Evolutionary conservation across 148 eudicot species (phyloP).

Genomic region (Cornus florida): DNA sequence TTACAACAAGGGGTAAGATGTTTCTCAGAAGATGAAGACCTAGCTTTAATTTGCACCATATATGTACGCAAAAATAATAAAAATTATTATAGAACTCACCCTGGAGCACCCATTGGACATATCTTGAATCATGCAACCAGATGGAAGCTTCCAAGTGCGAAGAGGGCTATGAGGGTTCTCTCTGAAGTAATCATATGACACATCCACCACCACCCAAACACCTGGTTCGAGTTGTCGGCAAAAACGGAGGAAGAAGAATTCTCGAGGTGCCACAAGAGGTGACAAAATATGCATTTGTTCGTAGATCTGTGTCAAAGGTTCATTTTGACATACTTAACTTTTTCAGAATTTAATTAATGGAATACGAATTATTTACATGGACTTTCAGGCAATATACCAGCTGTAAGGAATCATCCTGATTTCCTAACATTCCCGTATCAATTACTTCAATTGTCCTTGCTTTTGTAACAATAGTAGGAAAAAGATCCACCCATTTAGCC

Average conservation of each 20-base stretch:
- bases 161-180: constrained; percentile 18
- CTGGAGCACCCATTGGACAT: constrained; percentile 36
- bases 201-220: constrained; percentile 45
- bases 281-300: constrained; percentile 48
- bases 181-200: constrained; percentile 37
- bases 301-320: constrained; percentile 40
- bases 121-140: constrained; percentile 58
- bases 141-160: constrained; percentile 54
- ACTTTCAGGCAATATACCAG: constrained; percentile 29
- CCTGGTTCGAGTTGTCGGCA: constrained; percentile 38
- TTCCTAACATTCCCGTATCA: constrained; percentile 31
- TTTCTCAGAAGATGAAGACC: not conserved
- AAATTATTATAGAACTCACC: constrained; percentile 17
- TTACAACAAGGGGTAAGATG: not conserved
- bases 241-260: constrained; percentile 42
- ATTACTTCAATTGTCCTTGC: constrained; percentile 39
- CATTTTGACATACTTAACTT: not conserved
- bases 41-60: not conserved
- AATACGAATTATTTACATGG: not conserved
- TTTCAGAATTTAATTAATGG: not conserved
- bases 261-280: constrained; percentile 44
- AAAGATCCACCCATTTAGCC: constrained; percentile 53
- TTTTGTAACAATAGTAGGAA: constrained; percentile 50
- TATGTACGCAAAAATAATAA: not conserved
- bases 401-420: constrained; percentile 33